phyloP scores from a whole-genome alignment of 2,329 filamentous ascomycete species.

The Talaromyces islandicus region DNA sequence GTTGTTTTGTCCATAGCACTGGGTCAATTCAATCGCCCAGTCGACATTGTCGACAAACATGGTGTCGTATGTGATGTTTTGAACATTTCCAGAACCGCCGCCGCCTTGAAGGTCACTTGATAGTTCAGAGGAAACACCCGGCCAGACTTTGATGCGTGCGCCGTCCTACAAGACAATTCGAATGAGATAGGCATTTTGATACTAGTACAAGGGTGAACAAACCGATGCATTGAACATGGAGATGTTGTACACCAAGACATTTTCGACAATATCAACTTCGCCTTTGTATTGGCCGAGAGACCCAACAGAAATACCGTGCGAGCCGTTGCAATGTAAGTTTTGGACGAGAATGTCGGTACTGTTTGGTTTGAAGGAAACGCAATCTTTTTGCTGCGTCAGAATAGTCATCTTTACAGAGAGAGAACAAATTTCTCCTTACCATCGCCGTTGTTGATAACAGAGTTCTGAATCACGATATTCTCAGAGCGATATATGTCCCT shows the following conservation, averaged over 20 bases:
- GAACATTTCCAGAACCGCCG: conserved; percentile 57
- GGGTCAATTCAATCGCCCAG: conserved; percentile 59
- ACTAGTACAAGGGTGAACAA: conserved; percentile 19
- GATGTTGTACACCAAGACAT: conserved; percentile 60
- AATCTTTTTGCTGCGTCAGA: conserved; percentile 41
- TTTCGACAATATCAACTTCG: conserved; percentile 61
- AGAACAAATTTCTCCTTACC: conserved; percentile 28
- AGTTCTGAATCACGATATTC: conserved; percentile 62
- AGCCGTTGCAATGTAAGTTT: conserved; percentile 61
- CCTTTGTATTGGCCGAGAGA: conserved; percentile 62
- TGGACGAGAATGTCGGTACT: conserved; percentile 63
- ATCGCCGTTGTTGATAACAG: conserved; percentile 58
- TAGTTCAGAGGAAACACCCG: conserved; percentile 49
- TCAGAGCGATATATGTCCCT: conserved; percentile 47
- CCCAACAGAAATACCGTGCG: conserved; percentile 68
- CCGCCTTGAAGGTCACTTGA: conserved; percentile 59
- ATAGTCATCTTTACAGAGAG: not conserved
- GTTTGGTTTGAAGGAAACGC: conserved; percentile 70
- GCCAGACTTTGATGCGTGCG: conserved; percentile 71
- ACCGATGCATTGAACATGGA: conserved; percentile 51
- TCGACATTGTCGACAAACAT: conserved; percentile 59
- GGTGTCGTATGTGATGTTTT: conserved; percentile 61
- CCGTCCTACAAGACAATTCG: conserved; percentile 51
- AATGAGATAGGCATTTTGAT: conserved; percentile 34
- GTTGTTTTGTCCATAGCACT: conserved; percentile 61